phyloP scores from a whole-genome alignment of 345 rosid genomes.

The Anastatica hierochuntica region DNA sequence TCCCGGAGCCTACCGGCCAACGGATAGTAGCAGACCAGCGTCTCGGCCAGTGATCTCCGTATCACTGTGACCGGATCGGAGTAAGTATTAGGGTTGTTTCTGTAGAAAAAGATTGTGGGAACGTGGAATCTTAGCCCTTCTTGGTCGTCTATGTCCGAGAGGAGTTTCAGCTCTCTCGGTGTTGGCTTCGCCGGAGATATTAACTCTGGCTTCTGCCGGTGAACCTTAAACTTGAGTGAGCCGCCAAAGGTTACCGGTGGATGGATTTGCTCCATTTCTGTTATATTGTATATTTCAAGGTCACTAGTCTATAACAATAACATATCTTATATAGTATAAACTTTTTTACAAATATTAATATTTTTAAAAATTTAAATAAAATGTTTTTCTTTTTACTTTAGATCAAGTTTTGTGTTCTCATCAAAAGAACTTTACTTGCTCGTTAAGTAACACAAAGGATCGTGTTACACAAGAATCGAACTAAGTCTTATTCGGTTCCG shows the following conservation, averaged over 20 bases:
- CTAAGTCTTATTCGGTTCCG: too few relatives aligned
- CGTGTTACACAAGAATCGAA: too few relatives aligned
- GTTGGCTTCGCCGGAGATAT: conserved; percentile 41
- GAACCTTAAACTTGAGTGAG: conserved; percentile 30
- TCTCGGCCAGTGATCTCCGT: conserved; percentile 19
- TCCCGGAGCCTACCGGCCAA: conserved; percentile 31
- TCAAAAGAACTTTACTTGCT: too few relatives aligned
- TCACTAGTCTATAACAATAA: too few relatives aligned
- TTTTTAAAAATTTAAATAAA: too few relatives aligned
- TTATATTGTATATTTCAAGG: too few relatives aligned
- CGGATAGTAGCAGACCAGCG: conserved; percentile 26
- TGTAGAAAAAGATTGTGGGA: conserved; percentile 30
- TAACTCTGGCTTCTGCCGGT: conserved; percentile 25
- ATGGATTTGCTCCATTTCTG: conserved; percentile 7
- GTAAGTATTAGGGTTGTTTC: conserved; percentile 9
- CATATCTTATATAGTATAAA: too few relatives aligned
- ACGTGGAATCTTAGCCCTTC: conserved; percentile 36
- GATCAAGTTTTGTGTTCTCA: too few relatives aligned
- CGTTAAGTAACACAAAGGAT: too few relatives aligned
- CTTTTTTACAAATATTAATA: too few relatives aligned
- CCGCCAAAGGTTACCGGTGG: background rate
- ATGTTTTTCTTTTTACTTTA: too few relatives aligned
- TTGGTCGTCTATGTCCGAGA: conserved; percentile 58
- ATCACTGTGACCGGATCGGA: conserved; percentile 20
- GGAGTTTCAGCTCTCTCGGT: conserved; percentile 32